Evolutionary conservation across 1,284 basidiomycete species (phyloP), one percentile per base, ranked within the genome.

Genomic region (Hypsizygus ulmarius): DNA sequence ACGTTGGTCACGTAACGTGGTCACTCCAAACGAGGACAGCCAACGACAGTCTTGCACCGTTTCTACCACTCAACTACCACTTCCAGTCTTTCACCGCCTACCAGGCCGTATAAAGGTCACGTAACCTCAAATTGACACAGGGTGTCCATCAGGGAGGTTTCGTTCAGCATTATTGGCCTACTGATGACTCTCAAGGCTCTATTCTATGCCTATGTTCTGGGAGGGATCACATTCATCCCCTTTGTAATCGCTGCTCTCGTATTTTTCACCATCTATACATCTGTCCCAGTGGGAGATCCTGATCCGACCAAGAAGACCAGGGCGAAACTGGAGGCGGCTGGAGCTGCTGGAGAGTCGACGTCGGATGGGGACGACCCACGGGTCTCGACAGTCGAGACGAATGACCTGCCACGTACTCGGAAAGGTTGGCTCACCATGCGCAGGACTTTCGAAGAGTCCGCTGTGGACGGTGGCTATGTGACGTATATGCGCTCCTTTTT

Each of bases 381-480:
- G 47, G 47, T 52, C 33, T 37, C 54, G 16, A 21, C 44, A 18
- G 42, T 57, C 16, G 64, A 60, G 46, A 66, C 57, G 47, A 77
- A 79, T 58, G 84, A 87, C 64, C 54, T 72, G 21, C 83, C 82
- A n/a, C 75, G 75, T 60, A 73, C 83, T 3, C 81, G 87, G 45
- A 87, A 85, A 54, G 89, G 83, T 27, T 95, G 91, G 91, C 78
- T 97, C 49, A 93, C 85, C 5, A 81, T 94, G 56, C 80, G 93
- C 37, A 77, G 83, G 43, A 89, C 88, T 1, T 94, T 91, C 59
- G 81, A 89, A 53, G 82, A 89, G 58, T 65, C 74, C 12, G 59
- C 69, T 15, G 66, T 67, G 11, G 85, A 87, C 50, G 75, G 73
- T n/a, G 78, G 78, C 40, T 89, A 90, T 60, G 81, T 87, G 47